Conservation (phyloP, 1,139 yeast species). For the Debaryomycetaceae sp. region DNA sequence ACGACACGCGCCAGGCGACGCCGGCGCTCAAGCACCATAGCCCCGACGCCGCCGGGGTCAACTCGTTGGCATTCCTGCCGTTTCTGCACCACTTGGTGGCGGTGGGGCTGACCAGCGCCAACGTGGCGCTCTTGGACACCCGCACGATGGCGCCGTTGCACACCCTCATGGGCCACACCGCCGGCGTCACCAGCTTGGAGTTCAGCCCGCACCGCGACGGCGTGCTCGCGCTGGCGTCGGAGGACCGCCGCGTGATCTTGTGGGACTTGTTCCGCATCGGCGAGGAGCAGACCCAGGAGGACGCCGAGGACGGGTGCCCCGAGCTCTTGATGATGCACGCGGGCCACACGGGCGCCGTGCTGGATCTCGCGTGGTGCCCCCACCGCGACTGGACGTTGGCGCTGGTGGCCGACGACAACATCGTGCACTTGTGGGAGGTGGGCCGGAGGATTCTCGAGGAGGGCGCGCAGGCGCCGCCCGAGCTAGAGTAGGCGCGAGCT, state of each 20-base stretch:
- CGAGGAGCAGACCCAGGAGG: slow-evolving; percentile 75
- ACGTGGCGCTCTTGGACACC: slow-evolving; percentile 57
- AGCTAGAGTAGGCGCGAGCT: slow-evolving; percentile 18
- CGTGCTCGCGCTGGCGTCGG: slow-evolving; percentile 66
- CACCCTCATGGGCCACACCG: slow-evolving; percentile 75
- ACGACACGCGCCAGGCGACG: slow-evolving; percentile 32
- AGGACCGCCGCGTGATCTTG: slow-evolving; percentile 64
- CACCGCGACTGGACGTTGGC: slow-evolving; percentile 71
- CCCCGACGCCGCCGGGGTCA: slow-evolving; percentile 43
- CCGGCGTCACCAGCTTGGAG: slow-evolving; percentile 61
- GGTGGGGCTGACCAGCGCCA: slow-evolving; percentile 67
- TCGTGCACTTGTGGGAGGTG: slow-evolving; percentile 73
- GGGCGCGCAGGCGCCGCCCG: slow-evolving; percentile 16
- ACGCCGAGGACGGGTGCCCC: slow-evolving; percentile 77
- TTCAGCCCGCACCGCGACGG: slow-evolving; percentile 73
- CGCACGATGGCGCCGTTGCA: slow-evolving; percentile 51
- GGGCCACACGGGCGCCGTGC: slow-evolving; percentile 74
- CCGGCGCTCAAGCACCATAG: slow-evolving; percentile 29
- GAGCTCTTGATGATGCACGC: slow-evolving; percentile 84
- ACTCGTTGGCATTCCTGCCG: slow-evolving; percentile 62
- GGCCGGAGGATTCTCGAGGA: slow-evolving; percentile 45
- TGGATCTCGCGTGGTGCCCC: slow-evolving; percentile 69
- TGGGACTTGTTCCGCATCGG: slow-evolving; percentile 77
- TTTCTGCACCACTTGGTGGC: slow-evolving; percentile 58
- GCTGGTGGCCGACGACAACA: slow-evolving; percentile 71